Evolutionary conservation across 495 filamentous ascomycete genomes (phyloP), one percentile per base, ranked within the genome.

Genomic region (Trichoderma virens): DNA sequence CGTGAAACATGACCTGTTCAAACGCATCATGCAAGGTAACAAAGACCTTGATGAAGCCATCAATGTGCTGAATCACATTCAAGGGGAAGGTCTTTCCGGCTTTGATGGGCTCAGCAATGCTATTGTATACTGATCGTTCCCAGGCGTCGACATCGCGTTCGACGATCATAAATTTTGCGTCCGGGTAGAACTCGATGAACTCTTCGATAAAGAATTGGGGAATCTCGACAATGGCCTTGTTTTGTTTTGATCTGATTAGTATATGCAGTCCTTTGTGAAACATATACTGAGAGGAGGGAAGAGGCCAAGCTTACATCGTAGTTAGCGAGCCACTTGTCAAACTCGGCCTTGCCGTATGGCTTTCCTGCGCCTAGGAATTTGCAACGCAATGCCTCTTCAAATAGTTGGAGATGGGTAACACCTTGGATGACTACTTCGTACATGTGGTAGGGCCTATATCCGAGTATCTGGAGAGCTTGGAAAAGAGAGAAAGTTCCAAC

Each of bases 121-220:
- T 70, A 11, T 67, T 67, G 7, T 51, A 38, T 41, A 70, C 62
- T 14, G 69, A 70, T 35, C 60, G 66, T 14, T 59, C 65, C 80
- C 79, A 82, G 1, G 65, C 65, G 14, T 78, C 75, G 0, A 70
- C 62, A n/a, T 65, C 41, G 56, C 71, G 70, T n/a, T 67, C 67
- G 16, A 74, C 75, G 27, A 78, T 64, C 34, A 79, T 72, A 45
- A 78, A 74, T 62, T 71, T 68, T 23, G 71, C 72, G 27, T 79
- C 67, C 1, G 79, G 78, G 43, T 80, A 81, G 23, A 73, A 71
- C 31, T 65, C 61, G 63, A 79, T 70, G 5, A 77, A 67, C 59
- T 78, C 71, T 25, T 66, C 59, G 41, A 67, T 67, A 59, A 78
- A 79, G 27, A 71, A 64, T n/a, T 67, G 65, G 16, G 75, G 73